phyloP scores from a whole-genome alignment of 257 asterid species.

The Marsdenia floribunda region DNA sequence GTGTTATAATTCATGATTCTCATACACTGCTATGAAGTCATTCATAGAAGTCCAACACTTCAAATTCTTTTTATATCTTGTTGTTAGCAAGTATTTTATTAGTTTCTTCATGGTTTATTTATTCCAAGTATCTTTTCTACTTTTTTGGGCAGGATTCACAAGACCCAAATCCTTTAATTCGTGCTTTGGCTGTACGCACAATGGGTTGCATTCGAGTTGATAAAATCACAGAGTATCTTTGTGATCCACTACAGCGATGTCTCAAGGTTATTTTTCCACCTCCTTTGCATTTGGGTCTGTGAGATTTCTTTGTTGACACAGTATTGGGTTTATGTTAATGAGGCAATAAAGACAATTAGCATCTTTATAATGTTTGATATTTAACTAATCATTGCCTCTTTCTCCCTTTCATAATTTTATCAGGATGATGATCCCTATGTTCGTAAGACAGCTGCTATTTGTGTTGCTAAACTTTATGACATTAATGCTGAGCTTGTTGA shows the following conservation, averaged over 20 bases:
- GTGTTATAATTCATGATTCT: neutral
- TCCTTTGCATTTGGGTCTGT: constrained; percentile 12
- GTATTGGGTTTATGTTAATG: constrained; percentile 13
- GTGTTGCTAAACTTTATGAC: constrained; percentile 98
- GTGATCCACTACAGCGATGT: constrained; percentile 97
- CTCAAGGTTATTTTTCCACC: constrained; percentile 60
- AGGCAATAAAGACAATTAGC: constrained; percentile 6
- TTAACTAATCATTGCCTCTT: constrained; percentile 22
- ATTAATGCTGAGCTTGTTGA: constrained; percentile 98
- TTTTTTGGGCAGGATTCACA: constrained; percentile 72
- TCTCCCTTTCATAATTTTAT: constrained; percentile 21
- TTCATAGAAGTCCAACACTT: neutral
- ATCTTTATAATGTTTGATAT: constrained; percentile 7
- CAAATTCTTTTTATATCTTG: neutral
- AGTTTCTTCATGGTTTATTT: neutral
- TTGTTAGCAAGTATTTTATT: neutral
- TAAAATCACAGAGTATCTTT: constrained; percentile 92
- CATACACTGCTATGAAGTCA: neutral
- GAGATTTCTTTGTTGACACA: constrained; percentile 14
- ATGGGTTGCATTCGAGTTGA: constrained; percentile 99
- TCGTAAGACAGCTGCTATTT: constrained; percentile 98
- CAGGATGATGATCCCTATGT: constrained; percentile 99
- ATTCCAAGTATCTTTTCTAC: constrained; percentile 11
- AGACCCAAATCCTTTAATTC: constrained; percentile 97
- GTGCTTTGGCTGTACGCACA: constrained; percentile 98